A percentile compares a stretch with the other conserved stretches of the same genome.
Evolutionary conservation across 768 basidiomycete species (phyloP).

Genomic region (Amyloporia xantha): DNA sequence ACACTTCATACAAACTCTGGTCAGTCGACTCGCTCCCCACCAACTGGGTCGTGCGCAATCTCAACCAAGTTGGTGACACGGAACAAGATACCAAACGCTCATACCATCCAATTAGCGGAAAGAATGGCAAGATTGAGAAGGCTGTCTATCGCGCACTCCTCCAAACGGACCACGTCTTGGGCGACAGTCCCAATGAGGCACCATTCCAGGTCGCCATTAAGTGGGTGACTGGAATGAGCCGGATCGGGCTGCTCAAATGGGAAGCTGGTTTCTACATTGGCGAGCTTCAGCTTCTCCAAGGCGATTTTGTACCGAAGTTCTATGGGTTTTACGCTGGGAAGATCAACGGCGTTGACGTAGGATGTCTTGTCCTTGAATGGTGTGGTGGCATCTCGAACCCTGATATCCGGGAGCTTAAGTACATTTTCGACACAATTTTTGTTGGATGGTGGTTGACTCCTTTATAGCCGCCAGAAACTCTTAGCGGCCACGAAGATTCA

Average conservation of each 20-base stretch:
- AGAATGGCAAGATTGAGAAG: background rate
- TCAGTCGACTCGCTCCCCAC: background rate
- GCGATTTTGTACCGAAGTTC: slow-evolving; percentile 31
- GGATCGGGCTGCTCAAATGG: slow-evolving; percentile 20
- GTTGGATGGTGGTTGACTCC: background rate
- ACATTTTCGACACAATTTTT: slow-evolving; percentile 2
- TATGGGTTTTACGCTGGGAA: slow-evolving; percentile 32
- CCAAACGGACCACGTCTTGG: background rate
- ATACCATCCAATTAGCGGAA: background rate
- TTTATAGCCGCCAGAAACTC: slow-evolving; percentile 27
- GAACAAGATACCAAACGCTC: background rate
- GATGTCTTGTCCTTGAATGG: slow-evolving; percentile 35
- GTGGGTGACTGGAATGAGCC: slow-evolving; percentile 9
- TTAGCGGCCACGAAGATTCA: slow-evolving; percentile 31
- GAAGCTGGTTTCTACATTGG: slow-evolving; percentile 32
- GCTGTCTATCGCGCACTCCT: slow-evolving; percentile 9
- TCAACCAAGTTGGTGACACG: background rate
- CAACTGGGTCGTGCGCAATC: background rate
- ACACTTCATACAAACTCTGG: background rate
- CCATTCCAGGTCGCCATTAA: slow-evolving; percentile 14
- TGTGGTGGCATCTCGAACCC: slow-evolving; percentile 19
- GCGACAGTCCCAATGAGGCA: background rate
- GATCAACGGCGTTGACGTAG: slow-evolving; percentile 21
- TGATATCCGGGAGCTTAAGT: slow-evolving; percentile 12
- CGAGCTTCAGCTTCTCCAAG: slow-evolving; percentile 30